phyloP scores from a whole-genome alignment of 805 yeast genomes.

The Zygosaccharomyces lentus region DNA sequence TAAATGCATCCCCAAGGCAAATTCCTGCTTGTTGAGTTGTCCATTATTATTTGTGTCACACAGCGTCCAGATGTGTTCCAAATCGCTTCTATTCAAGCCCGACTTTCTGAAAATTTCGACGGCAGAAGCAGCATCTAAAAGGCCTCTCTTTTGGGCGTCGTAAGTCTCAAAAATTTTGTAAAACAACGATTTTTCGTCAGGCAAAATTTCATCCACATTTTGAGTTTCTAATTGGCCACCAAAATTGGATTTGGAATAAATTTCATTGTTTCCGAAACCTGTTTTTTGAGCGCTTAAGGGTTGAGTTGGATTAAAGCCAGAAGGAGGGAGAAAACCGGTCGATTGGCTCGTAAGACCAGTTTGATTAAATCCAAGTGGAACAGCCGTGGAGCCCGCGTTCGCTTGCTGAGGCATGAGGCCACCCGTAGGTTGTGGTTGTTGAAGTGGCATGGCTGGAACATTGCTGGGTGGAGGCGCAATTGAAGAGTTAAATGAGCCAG shows the following conservation, averaged over 20 bases:
- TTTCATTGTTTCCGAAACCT: conserved; percentile 42
- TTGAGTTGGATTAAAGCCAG: conserved; percentile 30
- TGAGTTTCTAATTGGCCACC: conserved; percentile 35
- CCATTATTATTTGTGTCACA: conserved; percentile 82
- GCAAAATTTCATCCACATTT: conserved; percentile 65
- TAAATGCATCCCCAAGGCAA: conserved; percentile 95
- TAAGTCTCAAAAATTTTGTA: conserved; percentile 85
- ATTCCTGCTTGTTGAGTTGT: conserved; percentile 80
- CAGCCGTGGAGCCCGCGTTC: conserved; percentile 1
- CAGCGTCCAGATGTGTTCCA: conserved; percentile 88
- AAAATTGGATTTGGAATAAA: conserved; percentile 37
- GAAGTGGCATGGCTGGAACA: conserved; percentile 2
- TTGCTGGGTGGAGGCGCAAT: not conserved
- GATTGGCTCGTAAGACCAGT: conserved; percentile 39
- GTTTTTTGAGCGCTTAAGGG: conserved; percentile 43
- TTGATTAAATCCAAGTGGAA: conserved; percentile 1
- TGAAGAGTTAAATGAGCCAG: not conserved
- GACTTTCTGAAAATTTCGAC: conserved; percentile 85
- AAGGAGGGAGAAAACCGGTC: conserved; percentile 61
- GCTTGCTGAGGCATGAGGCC: conserved; percentile 1
- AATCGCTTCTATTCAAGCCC: conserved; percentile 78
- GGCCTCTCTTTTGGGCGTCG: conserved; percentile 67
- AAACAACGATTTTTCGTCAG: conserved; percentile 81
- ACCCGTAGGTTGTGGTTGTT: conserved; percentile 3
- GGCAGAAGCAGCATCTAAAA: conserved; percentile 73